phyloP scores from a whole-genome alignment of 2,329 filamentous ascomycete species.

The Apiospora aurea region DNA sequence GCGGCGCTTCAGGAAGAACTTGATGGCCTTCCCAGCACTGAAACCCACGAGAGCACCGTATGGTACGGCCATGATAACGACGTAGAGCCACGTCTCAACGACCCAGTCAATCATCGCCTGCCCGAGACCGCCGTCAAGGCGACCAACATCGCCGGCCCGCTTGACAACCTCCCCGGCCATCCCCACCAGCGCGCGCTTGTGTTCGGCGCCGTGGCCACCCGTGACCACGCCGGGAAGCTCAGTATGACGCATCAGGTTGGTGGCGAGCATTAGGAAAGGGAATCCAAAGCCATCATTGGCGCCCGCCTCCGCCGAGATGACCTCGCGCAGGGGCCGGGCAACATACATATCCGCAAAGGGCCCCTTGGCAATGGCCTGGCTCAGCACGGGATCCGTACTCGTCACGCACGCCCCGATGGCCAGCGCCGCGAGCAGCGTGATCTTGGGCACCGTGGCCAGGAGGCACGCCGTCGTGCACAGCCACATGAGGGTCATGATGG shows the following conservation, averaged over 20 bases:
- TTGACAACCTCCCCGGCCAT: neutral
- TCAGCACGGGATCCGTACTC: constrained; percentile 68
- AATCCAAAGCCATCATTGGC: constrained; percentile 70
- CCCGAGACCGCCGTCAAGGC: constrained; percentile 30
- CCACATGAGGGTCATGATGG: constrained; percentile 70
- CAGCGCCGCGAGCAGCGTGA: constrained; percentile 60
- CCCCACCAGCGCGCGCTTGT: neutral
- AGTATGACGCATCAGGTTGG: constrained; percentile 60
- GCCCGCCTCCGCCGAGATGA: constrained; percentile 68
- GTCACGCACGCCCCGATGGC: constrained; percentile 68
- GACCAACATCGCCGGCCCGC: constrained; percentile 52
- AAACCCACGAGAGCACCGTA: constrained; percentile 62
- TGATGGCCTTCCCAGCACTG: constrained; percentile 53
- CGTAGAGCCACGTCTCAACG: constrained; percentile 66
- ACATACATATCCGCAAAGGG: constrained; percentile 70
- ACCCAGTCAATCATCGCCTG: constrained; percentile 58
- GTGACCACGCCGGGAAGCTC: constrained; percentile 21
- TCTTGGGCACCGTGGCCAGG: constrained; percentile 59
- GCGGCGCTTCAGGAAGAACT: constrained; percentile 51
- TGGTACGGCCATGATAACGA: constrained; percentile 58
- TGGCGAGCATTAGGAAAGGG: constrained; percentile 65
- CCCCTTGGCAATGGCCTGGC: constrained; percentile 68
- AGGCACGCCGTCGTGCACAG: constrained; percentile 63
- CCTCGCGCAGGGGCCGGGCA: constrained; percentile 61
- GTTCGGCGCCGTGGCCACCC: neutral